A percentile compares a stretch with the other conserved stretches of the same genome.
phyloP scores from a whole-genome alignment of 2,329 filamentous ascomycete genomes.

The Cladophialophora carrionii region DNA sequence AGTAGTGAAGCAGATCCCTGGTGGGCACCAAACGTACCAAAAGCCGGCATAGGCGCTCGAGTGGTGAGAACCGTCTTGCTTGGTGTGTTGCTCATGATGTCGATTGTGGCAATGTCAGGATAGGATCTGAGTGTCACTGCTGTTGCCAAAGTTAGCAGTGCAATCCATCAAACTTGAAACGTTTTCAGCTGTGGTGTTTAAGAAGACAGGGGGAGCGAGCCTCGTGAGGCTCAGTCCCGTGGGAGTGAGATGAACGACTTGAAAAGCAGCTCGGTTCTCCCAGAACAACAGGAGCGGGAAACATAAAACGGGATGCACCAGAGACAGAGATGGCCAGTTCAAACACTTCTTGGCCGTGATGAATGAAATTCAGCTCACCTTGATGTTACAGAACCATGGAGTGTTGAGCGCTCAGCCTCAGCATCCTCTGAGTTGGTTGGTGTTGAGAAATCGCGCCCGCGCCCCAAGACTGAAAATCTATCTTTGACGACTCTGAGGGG shows the following conservation, averaged over 20 bases:
- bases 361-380: conserved; percentile 10
- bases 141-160: conserved; percentile 13
- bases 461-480: not conserved
- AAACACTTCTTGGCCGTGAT: not conserved
- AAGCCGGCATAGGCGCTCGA: conserved; percentile 37
- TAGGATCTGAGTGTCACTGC: conserved; percentile 11
- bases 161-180: not conserved
- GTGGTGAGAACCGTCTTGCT: conserved; percentile 29
- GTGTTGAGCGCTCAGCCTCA: conserved; percentile 2
- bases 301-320: not conserved
- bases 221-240: not conserved
- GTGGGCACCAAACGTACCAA: conserved; percentile 36
- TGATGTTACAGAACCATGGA: conserved; percentile 15
- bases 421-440: conserved; percentile 2
- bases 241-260: not conserved
- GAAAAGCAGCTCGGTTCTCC: not conserved
- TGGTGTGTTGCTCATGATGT: conserved; percentile 33
- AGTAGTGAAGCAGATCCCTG: conserved; percentile 66
- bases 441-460: conserved; percentile 5
- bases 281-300: not conserved
- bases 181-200: not conserved
- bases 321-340: not conserved
- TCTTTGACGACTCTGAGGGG: not conserved
- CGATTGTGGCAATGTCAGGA: conserved; percentile 11
- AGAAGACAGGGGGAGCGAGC: not conserved